Base-by-base conservation (phyloP, 805 yeast species). In the Barnettozyma wickerhamii region DNA sequence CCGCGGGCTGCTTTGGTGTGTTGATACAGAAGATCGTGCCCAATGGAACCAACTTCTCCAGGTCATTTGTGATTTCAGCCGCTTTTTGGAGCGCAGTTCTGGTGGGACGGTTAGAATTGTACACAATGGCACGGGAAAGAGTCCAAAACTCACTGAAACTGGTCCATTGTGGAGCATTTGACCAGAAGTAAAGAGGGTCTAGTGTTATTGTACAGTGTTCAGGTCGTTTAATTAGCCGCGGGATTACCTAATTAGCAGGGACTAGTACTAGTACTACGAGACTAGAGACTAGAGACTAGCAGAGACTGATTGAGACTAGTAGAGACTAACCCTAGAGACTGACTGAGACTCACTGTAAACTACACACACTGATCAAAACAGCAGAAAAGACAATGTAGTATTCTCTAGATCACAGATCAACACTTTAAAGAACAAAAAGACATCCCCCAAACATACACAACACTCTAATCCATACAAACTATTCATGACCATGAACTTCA, bases 11-110 rank as follows among this genome's bases (percentile, higher is more conserved):
- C 1, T 59, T 42, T 1, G 84, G 84, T 1, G 69, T 48, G 26
- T 69, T 61, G 38, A 59, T 53, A 35, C 74, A 60, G 48, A 63
- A 66, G 1, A 81, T 49, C 0, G 71, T 62, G 1, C 87, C 88
- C 4, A 78, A 50, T 0, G 77, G 76, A 5, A 66, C 48, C 17
- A 71, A 65, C 4, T 32, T 17, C 5, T 18, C 14, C 10, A 57
- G 35, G 12, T 43, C 45, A 38, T 56, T 53, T 7, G 50, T 46
- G 5, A 53, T 45, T 6, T 31, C 37, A 14, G 40, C 15, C 14
- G 40, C 17, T 17, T n/a, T n/a, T 29, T 26, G 12, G n/a, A 26
- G 13, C 19, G 19, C 5, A 15, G 10, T 7, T 30, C 23, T 9
- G 23, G 23, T 15, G 13, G n/a, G n/a, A n/a, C n/a, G n/a, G n/a